These are phyloP conservation scores for Pythium phragmiticola DNA, from an alignment of 352 stramenopile species.

Conservation along the genomic window DNA sequence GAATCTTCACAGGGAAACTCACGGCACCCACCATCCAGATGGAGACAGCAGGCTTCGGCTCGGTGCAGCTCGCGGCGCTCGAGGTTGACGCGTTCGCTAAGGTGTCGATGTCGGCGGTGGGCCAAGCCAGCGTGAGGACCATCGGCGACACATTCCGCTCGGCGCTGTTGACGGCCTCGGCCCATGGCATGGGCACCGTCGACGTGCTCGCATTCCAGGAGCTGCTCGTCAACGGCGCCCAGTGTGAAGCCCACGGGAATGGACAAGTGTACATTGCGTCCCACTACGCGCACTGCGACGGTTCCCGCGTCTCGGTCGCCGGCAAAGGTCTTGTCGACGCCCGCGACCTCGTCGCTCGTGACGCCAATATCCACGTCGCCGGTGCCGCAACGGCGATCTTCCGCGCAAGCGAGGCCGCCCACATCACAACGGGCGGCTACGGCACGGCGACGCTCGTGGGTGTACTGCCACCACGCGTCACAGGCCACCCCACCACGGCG, in stretches of 20 bases:
- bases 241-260: constrained; percentile 1
- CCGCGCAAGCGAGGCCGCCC: constrained; percentile 9
- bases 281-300: constrained; percentile 3
- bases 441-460: constrained; percentile 12
- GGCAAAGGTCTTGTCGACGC: constrained; percentile 12
- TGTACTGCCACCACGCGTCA: constrained; percentile 10
- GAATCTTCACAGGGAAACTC: constrained; percentile 6
- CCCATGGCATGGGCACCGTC: constrained; percentile 5
- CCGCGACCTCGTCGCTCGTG: constrained; percentile 12
- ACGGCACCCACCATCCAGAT: background rate
- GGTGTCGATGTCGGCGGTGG: background rate
- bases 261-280: constrained; percentile 3
- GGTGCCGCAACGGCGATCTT: constrained; percentile 8
- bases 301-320: constrained; percentile 1
- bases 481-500: background rate
- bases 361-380: constrained; percentile 7
- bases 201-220: background rate
- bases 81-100: constrained; percentile 1
- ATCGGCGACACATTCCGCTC: constrained; percentile 4
- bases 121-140: constrained; percentile 2
- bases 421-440: constrained; percentile 7
- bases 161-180: background rate
- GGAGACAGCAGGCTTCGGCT: constrained; percentile 11
- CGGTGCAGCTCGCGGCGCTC: background rate
- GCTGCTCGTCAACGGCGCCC: background rate